phyloP scores from a whole-genome alignment of 2,329 filamentous ascomycete species.

The Fusarium heterosporum region DNA sequence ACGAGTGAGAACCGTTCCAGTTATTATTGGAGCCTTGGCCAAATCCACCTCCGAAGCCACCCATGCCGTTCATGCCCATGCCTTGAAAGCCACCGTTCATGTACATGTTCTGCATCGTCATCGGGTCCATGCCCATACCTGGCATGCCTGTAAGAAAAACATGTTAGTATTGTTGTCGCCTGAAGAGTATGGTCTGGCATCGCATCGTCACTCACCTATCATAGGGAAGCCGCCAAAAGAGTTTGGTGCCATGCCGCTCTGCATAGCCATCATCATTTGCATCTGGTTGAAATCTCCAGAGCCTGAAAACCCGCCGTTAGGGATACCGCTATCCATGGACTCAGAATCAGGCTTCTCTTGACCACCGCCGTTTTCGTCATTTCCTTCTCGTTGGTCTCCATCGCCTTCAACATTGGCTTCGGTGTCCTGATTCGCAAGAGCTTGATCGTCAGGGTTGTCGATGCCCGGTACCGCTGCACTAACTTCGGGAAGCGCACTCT shows the following conservation, averaged over 20 bases:
- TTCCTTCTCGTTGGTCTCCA: conserved; percentile 40
- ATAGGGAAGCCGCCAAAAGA: conserved; percentile 74
- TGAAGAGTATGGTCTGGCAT: not conserved
- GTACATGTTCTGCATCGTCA: conserved; percentile 79
- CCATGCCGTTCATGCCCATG: conserved; percentile 84
- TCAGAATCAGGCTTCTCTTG: conserved; percentile 53
- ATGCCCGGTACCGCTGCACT: conserved; percentile 29
- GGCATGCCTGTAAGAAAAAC: conserved; percentile 71
- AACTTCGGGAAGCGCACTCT: conserved; percentile 24
- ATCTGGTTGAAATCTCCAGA: conserved; percentile 79
- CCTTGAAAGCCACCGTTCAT: conserved; percentile 84
- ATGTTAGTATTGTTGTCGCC: conserved; percentile 47
- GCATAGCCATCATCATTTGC: conserved; percentile 84
- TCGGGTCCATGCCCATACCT: conserved; percentile 86
- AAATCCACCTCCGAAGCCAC: conserved; percentile 74
- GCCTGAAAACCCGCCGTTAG: conserved; percentile 70
- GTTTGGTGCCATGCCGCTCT: conserved; percentile 71
- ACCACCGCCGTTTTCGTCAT: conserved; percentile 48
- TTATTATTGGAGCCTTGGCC: conserved; percentile 76
- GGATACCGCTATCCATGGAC: conserved; percentile 61
- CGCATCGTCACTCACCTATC: conserved; percentile 78
- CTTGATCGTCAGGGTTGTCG: conserved; percentile 39
- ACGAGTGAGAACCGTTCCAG: conserved; percentile 84
- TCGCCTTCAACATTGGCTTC: conserved; percentile 41
- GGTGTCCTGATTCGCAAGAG: conserved; percentile 33